phyloP scores from a whole-genome alignment of 192 early-diverging fungal genomes.

The Haplosporangium gracile region DNA sequence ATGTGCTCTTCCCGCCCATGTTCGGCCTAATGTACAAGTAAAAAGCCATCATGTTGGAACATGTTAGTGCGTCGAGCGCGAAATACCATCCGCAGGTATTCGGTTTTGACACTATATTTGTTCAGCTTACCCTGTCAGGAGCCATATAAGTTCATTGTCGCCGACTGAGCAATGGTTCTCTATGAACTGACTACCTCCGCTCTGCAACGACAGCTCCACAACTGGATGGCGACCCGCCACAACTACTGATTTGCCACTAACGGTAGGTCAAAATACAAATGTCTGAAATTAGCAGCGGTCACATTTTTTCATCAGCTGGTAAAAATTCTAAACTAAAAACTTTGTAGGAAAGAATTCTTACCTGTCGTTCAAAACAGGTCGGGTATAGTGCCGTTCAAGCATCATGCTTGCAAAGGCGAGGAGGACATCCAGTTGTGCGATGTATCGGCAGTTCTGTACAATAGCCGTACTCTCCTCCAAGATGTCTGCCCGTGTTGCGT shows the following conservation, averaged over 20 bases:
- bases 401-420: slow-evolving; percentile 73
- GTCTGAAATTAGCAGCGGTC: background rate
- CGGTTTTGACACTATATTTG: background rate
- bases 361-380: slow-evolving; percentile 63
- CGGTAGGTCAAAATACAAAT: background rate
- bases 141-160: slow-evolving; percentile 54
- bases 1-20: slow-evolving; percentile 70
- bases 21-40: slow-evolving; percentile 54
- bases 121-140: slow-evolving; percentile 55
- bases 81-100: background rate
- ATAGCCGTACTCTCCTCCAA: slow-evolving; percentile 67
- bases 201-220: slow-evolving; percentile 67
- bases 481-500: slow-evolving; percentile 41
- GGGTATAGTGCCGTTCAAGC: slow-evolving; percentile 62
- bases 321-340: too few species aligned
- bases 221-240: slow-evolving; percentile 71
- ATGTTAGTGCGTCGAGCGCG: background rate
- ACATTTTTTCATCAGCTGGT: background rate
- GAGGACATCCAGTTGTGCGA: slow-evolving; percentile 79
- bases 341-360: background rate
- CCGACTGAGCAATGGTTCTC: slow-evolving; percentile 69
- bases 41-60: background rate
- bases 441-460: slow-evolving; percentile 68
- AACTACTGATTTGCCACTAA: slow-evolving; percentile 34
- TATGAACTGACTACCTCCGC: slow-evolving; percentile 63